Base-by-base conservation (phyloP, 495 filamentous ascomycete genomes). In the Achaetomiella virescens region DNA sequence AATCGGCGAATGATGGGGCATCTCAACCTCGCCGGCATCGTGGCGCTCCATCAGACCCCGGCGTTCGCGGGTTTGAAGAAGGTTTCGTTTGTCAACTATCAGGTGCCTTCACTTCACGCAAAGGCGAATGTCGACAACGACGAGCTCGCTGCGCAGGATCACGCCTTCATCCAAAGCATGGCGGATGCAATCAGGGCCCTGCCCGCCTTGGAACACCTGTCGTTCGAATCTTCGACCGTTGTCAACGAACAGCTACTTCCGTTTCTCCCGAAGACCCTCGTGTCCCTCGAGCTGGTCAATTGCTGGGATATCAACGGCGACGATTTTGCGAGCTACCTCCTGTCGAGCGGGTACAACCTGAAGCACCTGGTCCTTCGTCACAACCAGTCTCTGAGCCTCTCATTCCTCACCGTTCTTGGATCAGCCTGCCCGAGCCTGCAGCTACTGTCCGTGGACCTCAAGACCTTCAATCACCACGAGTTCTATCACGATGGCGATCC, bases 371-470 rank as follows among this genome's bases (percentile, higher is more conserved):
- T 72, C 12, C 74, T 96, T 3, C 79, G 84, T 17, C 86, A 95
- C 67, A 92, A 92, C 63, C 83, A 85, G 45, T 79, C 84, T 17
- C 72, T 96, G n/a, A 84, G 79, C 59, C 66, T 96, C 24, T 78
- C 78, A 3, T 95, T 93, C 62, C 70, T 90, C 18, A 73, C 78
- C 3, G 55, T 74, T 47, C 70, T 96, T 14, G 81, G 74, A 6
- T 56, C 65, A 9, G 73, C 79, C 10, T 95, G 89, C 61, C 85
- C 84, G 1, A 77, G 76, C 2, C 74, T 96, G n/a, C 71, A 84
- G 62, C 73, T 74, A 6, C 74, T 96, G 22, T 79, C 78, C 45
- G 82, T 90, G 77, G 87, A 95, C 57, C 71, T 93, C 17, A 83
- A 81, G 11, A 89, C 87, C 53, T 86, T 76, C 64, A 77, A 80